phyloP scores from a whole-genome alignment of 1,284 basidiomycete genomes.

The Cryptococcus sp. region DNA sequence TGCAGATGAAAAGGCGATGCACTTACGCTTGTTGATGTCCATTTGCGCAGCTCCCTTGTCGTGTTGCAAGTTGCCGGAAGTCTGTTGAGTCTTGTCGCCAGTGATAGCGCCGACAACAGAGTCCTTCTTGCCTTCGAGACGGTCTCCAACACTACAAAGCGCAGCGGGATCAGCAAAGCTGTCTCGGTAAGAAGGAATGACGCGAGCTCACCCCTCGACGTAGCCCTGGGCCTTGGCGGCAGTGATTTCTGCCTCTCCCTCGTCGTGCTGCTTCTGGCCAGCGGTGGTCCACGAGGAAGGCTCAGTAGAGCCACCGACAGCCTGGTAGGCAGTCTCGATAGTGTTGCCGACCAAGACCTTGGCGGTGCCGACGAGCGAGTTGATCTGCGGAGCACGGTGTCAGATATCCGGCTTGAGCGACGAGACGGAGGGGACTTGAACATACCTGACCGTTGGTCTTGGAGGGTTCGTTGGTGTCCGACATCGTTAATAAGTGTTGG shows the following conservation, averaged over 20 bases:
- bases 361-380: conserved; percentile 49
- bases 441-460: conserved; percentile 63
- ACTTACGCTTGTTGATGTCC: conserved; percentile 36
- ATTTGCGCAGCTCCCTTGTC: conserved; percentile 59
- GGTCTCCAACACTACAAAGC: conserved; percentile 55
- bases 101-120: conserved; percentile 63
- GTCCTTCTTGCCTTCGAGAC: conserved; percentile 66
- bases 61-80: conserved; percentile 58
- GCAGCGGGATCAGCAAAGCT: neutral
- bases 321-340: conserved; percentile 60
- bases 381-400: conserved; percentile 28
- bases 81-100: conserved; percentile 66
- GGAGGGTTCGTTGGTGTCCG: conserved; percentile 53
- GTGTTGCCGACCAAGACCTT: conserved; percentile 57
- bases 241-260: conserved; percentile 60
- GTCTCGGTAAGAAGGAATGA: neutral
- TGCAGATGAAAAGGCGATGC: neutral
- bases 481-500: conserved; percentile 23
- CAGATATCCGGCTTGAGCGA: neutral
- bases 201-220: conserved; percentile 58
- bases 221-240: conserved; percentile 51
- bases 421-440: neutral
- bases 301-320: conserved; percentile 45
- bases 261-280: conserved; percentile 63
- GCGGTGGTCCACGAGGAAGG: conserved; percentile 50